phyloP scores from a whole-genome alignment of 805 yeast genomes.

The Aciculoconidium aculeatum region DNA sequence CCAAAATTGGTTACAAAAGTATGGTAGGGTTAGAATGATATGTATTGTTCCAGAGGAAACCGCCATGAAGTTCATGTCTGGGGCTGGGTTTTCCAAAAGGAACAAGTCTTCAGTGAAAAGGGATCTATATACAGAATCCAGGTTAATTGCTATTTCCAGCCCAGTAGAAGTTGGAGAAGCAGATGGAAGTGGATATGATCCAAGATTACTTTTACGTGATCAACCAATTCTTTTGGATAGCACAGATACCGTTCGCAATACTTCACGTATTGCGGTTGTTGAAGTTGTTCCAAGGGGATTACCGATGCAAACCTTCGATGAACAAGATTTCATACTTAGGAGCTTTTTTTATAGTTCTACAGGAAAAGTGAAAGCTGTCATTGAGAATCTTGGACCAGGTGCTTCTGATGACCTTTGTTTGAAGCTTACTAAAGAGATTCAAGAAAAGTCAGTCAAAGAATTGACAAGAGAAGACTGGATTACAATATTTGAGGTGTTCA shows the following conservation, averaged over 20 bases:
- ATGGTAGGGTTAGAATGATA: slow-evolving; percentile 68
- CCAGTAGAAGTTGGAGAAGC: slow-evolving; percentile 14
- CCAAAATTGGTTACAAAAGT: slow-evolving; percentile 68
- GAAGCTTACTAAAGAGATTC: slow-evolving; percentile 21
- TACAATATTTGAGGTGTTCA: slow-evolving; percentile 46
- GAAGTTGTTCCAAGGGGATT: slow-evolving; percentile 44
- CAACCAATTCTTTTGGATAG: slow-evolving; percentile 30
- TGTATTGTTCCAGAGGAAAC: slow-evolving; percentile 59
- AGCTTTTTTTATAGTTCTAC: slow-evolving; percentile 16
- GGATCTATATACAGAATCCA: slow-evolving; percentile 57
- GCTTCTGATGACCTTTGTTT: slow-evolving; percentile 50
- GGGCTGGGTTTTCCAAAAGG: slow-evolving; percentile 45
- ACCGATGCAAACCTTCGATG: slow-evolving; percentile 41
- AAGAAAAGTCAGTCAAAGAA: slow-evolving; percentile 41
- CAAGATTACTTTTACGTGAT: slow-evolving; percentile 29
- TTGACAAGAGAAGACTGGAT: slow-evolving; percentile 53
- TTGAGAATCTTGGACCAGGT: slow-evolving; percentile 73
- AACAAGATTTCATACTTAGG: slow-evolving; percentile 58
- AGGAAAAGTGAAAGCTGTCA: slow-evolving; percentile 43
- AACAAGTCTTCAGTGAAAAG: slow-evolving; percentile 59
- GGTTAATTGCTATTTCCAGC: slow-evolving; percentile 45
- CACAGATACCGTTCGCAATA: slow-evolving; percentile 21
- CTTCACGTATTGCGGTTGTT: slow-evolving; percentile 45
- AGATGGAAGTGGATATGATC: slow-evolving; percentile 31
- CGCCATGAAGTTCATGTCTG: slow-evolving; percentile 53